Evolutionary conservation across 176 grass and related monocot species (phyloP).

Genomic region (Phragmites australis): DNA sequence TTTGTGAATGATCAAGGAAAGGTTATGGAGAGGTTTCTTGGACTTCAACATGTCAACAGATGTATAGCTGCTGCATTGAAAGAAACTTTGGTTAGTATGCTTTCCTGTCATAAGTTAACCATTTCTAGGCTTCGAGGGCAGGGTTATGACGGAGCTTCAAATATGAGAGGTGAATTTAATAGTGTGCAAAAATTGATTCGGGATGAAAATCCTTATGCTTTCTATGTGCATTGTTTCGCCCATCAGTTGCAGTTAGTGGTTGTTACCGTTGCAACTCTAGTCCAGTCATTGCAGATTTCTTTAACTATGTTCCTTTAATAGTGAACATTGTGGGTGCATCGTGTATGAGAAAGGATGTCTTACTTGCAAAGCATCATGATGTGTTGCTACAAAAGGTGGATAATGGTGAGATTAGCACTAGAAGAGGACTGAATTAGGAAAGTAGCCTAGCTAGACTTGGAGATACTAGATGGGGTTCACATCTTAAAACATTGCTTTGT

Average conservation of each 20-base stretch:
- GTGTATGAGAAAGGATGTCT: neutral
- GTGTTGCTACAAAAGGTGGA: neutral
- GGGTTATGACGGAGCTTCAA: neutral
- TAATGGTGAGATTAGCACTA: neutral
- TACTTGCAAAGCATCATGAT: conserved; percentile 7
- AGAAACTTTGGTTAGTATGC: neutral
- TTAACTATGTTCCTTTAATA: neutral
- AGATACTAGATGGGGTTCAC: no score
- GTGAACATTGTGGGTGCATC: neutral
- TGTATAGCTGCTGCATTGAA: neutral
- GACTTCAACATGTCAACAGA: neutral
- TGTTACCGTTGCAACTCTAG: neutral
- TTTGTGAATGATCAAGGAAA: neutral
- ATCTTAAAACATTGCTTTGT: no score
- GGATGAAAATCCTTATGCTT: neutral
- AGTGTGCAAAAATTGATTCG: neutral
- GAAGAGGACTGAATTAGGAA: neutral
- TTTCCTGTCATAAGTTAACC: neutral
- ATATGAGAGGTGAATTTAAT: neutral
- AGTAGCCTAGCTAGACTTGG: neutral
- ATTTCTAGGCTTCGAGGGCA: neutral
- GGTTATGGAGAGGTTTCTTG: neutral
- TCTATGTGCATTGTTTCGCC: neutral
- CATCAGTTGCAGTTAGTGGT: neutral
- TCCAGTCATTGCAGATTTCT: neutral